phyloP scores from a whole-genome alignment of 495 filamentous ascomycete genomes.

The Aspergillus indologenus region DNA sequence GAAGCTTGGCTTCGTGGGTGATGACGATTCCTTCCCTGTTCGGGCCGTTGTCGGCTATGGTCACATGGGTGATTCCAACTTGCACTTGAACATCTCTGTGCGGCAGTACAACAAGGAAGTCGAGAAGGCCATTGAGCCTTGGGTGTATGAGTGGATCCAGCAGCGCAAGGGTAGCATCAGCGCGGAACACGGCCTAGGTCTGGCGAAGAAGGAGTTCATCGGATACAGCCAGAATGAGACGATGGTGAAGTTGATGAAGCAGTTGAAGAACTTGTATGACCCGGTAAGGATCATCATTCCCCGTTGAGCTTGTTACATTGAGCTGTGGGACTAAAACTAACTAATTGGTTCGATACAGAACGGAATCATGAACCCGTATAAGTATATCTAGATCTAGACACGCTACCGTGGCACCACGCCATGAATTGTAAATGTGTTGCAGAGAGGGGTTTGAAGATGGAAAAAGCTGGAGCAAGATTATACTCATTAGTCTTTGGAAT shows the following conservation, averaged over 20 bases:
- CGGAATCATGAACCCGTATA: conserved; percentile 93
- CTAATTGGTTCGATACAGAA: too few species aligned
- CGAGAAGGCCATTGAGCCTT: conserved; percentile 88
- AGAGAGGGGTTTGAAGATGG: too few species aligned
- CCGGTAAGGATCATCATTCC: conserved; percentile 72
- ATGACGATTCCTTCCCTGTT: conserved; percentile 73
- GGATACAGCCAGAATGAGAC: conserved; percentile 85
- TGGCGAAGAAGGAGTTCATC: conserved; percentile 93
- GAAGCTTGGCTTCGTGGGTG: conserved; percentile 71
- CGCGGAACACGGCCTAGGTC: conserved; percentile 89
- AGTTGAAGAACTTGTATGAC: conserved; percentile 87
- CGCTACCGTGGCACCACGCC: neutral
- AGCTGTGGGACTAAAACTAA: too few species aligned
- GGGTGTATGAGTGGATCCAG: conserved; percentile 94
- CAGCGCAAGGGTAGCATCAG: conserved; percentile 86
- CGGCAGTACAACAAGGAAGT: conserved; percentile 82
- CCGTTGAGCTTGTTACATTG: too few species aligned
- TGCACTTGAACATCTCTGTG: conserved; percentile 86
- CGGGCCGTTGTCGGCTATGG: conserved; percentile 92
- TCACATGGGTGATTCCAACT: conserved; percentile 94
- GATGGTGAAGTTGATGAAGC: conserved; percentile 87
- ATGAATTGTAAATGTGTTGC: neutral
- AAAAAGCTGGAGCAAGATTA: neutral
- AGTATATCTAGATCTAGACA: conserved; percentile 62
- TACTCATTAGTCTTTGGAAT: neutral